Conservation (phyloP, 352 stramenopile genomes). For the Globisporangium lucens region DNA sequence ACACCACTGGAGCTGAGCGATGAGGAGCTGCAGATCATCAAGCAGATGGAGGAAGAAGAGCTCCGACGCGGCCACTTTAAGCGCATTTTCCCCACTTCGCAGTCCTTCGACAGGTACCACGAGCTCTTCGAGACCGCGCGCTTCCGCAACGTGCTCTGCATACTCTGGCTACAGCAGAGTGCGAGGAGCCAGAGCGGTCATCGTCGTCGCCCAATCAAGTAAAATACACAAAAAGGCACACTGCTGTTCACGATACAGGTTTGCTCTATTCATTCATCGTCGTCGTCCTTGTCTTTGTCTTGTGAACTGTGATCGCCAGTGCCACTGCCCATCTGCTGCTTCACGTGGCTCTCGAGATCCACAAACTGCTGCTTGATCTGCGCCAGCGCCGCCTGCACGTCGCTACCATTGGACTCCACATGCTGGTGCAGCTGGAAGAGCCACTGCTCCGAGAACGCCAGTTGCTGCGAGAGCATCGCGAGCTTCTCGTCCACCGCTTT, state of each 20-base stretch:
- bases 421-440: slow-evolving; percentile 64
- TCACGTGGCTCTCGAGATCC: slow-evolving; percentile 35
- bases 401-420: slow-evolving; percentile 32
- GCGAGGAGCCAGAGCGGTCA: slow-evolving; percentile 14
- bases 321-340: slow-evolving; percentile 13
- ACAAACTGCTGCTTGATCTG: slow-evolving; percentile 46
- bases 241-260: neutral
- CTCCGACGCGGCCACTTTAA: slow-evolving; percentile 62
- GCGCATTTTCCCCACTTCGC: slow-evolving; percentile 63
- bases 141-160: slow-evolving; percentile 60
- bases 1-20: slow-evolving; percentile 44
- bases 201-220: slow-evolving; percentile 18
- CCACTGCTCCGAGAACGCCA: slow-evolving; percentile 63
- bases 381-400: slow-evolving; percentile 33
- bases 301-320: neutral
- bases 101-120: slow-evolving; percentile 51
- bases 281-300: slow-evolving; percentile 5
- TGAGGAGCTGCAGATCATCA: slow-evolving; percentile 48
- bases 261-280: slow-evolving; percentile 4
- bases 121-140: slow-evolving; percentile 51
- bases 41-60: slow-evolving; percentile 65
- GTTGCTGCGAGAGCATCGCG: slow-evolving; percentile 41
- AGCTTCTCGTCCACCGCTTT: slow-evolving; percentile 60
- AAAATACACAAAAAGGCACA: neutral
- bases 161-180: slow-evolving; percentile 45